Evolutionary conservation across 176 grass and related monocot genomes (phyloP).

Genomic region (Raddia distichophylla): DNA sequence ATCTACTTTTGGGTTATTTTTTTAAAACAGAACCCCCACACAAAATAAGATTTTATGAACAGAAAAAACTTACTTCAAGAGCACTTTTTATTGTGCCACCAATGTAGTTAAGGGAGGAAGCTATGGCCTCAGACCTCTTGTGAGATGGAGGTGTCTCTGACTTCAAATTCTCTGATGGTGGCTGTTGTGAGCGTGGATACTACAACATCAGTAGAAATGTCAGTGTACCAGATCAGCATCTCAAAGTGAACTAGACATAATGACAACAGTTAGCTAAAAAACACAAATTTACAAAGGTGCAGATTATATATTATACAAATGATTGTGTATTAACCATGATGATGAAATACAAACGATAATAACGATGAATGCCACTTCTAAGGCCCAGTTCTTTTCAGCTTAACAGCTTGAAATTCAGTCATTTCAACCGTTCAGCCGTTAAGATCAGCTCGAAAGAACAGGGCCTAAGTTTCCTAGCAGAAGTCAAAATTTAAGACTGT

Average conservation of each 20-base stretch:
- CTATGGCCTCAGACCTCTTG: conserved; percentile 81
- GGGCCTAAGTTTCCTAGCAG: not conserved
- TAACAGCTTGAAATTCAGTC: no score
- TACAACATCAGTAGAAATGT: conserved; percentile 48
- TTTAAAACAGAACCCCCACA: not conserved
- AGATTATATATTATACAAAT: conserved; percentile 19
- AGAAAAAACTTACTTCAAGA: conserved; percentile 66
- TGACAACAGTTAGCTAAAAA: conserved; percentile 25
- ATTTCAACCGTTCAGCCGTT: no score
- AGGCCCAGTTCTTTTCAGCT: not conserved
- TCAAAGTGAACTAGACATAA: conserved; percentile 36
- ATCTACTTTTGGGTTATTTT: conserved; percentile 1
- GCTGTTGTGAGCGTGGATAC: conserved; percentile 42
- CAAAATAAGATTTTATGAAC: not conserved
- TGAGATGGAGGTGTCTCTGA: conserved; percentile 73
- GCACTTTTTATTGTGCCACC: conserved; percentile 90
- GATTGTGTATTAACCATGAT: not conserved
- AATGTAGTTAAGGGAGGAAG: conserved; percentile 90
- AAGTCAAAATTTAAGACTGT: conserved; percentile 25
- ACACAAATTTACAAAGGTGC: not conserved
- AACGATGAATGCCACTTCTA: not conserved
- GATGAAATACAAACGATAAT: conserved; percentile 7
- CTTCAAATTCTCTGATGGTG: conserved; percentile 40
- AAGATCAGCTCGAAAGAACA: no score
- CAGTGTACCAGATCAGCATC: conserved; percentile 25